A percentile compares a stretch with the other conserved stretches of the same genome.
phyloP scores from a whole-genome alignment of 441 rosid genomes.

The Jatropha podagrica region DNA sequence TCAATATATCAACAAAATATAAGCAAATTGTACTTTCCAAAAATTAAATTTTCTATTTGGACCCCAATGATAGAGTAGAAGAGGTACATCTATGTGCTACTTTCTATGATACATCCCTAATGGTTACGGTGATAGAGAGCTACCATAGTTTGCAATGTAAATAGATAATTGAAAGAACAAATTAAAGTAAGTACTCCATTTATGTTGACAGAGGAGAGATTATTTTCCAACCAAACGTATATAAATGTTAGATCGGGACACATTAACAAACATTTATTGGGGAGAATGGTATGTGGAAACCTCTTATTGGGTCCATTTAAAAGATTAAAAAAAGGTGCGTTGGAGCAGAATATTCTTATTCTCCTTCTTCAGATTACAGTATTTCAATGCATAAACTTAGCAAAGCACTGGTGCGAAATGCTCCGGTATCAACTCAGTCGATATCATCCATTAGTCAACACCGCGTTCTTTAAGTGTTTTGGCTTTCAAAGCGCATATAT shows the following conservation, averaged over 20 bases:
- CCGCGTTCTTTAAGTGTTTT: neutral
- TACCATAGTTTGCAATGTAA: no score
- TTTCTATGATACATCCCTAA: constrained; percentile 4
- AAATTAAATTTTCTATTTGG: no score
- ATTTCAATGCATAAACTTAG: no score
- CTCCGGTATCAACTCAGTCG: neutral
- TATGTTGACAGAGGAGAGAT: constrained; percentile 9
- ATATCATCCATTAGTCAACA: neutral
- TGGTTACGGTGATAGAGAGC: neutral
- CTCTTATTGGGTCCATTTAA: neutral
- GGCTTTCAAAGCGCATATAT: constrained; percentile 14
- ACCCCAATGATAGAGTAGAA: neutral
- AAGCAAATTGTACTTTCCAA: no score
- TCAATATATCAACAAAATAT: no score
- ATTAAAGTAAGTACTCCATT: neutral
- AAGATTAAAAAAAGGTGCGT: no score
- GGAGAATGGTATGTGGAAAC: neutral
- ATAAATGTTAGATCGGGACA: constrained; percentile 16
- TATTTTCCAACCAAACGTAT: neutral
- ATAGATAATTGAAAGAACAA: no score
- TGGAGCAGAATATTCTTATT: no score
- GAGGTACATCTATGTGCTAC: neutral
- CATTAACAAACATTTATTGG: neutral
- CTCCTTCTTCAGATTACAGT: no score
- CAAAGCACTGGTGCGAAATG: no score